Percentiles rank a stretch among this genome's conserved stretches.
These are phyloP conservation scores for Auricularia sp. DNA, from an alignment of 768 basidiomycete genomes.

Conservation along the genomic window DNA sequence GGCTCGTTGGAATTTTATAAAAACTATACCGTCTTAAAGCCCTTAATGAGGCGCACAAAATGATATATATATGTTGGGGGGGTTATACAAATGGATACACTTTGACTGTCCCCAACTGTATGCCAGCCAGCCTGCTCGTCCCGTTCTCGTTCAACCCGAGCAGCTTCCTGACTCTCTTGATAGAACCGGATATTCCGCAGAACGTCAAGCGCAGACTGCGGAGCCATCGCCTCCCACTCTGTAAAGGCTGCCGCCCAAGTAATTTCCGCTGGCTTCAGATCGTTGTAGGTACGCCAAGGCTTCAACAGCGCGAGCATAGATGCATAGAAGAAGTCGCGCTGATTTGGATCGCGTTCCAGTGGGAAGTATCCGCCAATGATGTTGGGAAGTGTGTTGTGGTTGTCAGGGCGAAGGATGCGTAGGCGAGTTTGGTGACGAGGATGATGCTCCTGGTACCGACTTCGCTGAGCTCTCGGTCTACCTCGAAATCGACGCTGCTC, in stretches of 20 bases:
- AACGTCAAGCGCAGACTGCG: conserved; percentile 3
- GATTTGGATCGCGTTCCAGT: conserved; percentile 14
- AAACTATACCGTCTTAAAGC: neutral
- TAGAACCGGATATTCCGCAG: conserved; percentile 26
- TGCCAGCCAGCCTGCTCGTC: too few relatives aligned
- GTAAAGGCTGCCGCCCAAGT: conserved; percentile 18
- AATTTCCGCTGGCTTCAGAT: conserved; percentile 16
- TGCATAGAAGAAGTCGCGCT: conserved; percentile 24
- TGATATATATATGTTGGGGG: neutral
- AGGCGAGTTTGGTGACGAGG: conserved; percentile 2
- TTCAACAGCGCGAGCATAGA: conserved; percentile 25
- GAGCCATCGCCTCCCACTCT: conserved; percentile 6
- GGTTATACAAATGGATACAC: neutral
- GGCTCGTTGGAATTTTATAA: neutral
- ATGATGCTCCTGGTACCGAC: conserved; percentile 14
- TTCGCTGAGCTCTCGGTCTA: conserved; percentile 10
- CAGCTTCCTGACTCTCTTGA: conserved; percentile 18
- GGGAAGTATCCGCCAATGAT: conserved; percentile 30
- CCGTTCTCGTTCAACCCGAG: conserved; percentile 1
- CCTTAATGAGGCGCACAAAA: neutral
- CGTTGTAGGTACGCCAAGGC: conserved; percentile 23
- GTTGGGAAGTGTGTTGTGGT: conserved; percentile 26
- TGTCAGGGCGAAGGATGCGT: conserved; percentile 14
- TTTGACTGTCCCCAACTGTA: neutral
- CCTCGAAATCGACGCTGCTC: conserved; percentile 2